A percentile compares a stretch with the other conserved stretches of the same genome.
Conservation (phyloP, 2,329 filamentous ascomycete genomes). For the Endoconidiophora laricicola region DNA sequence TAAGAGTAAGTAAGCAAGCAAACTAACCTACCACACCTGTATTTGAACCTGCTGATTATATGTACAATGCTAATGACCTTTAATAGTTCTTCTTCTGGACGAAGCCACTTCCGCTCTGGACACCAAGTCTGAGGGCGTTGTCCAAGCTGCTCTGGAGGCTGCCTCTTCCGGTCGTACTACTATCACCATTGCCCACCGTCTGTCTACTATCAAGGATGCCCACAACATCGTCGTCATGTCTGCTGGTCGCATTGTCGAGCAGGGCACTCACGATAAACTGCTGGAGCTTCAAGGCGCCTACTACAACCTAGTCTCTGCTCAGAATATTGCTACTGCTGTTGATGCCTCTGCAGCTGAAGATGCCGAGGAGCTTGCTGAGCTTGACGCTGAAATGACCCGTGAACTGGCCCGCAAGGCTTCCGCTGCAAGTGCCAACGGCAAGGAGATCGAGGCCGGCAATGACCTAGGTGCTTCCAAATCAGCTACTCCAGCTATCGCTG, state of each 20-base stretch:
- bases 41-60: not conserved
- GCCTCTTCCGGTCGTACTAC: slow-evolving; percentile 79
- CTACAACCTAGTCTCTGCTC: slow-evolving; percentile 70
- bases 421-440: slow-evolving; percentile 38
- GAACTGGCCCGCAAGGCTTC: slow-evolving; percentile 28
- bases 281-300: slow-evolving; percentile 58
- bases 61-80: slow-evolving; percentile 10
- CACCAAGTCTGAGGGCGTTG: slow-evolving; percentile 84
- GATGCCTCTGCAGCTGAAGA: slow-evolving; percentile 33
- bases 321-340: slow-evolving; percentile 50
- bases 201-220: slow-evolving; percentile 85
- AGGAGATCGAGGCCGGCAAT: slow-evolving; percentile 39
- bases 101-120: slow-evolving; percentile 91
- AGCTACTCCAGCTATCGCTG: slow-evolving; percentile 54
- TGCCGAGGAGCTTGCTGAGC: slow-evolving; percentile 24
- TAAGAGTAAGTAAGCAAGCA: slow-evolving; percentile 41
- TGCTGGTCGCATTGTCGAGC: slow-evolving; percentile 71
- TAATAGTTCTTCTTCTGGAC: slow-evolving; percentile 62
- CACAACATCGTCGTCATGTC: slow-evolving; percentile 95
- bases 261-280: slow-evolving; percentile 72
- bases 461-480: slow-evolving; percentile 40
- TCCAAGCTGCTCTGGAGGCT: slow-evolving; percentile 79
- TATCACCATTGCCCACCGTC: slow-evolving; percentile 85
- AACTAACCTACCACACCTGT: not conserved
- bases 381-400: slow-evolving; percentile 24